Conservation (phyloP, 2,329 filamentous ascomycete species). For the Cytospora paraplurivora region DNA sequence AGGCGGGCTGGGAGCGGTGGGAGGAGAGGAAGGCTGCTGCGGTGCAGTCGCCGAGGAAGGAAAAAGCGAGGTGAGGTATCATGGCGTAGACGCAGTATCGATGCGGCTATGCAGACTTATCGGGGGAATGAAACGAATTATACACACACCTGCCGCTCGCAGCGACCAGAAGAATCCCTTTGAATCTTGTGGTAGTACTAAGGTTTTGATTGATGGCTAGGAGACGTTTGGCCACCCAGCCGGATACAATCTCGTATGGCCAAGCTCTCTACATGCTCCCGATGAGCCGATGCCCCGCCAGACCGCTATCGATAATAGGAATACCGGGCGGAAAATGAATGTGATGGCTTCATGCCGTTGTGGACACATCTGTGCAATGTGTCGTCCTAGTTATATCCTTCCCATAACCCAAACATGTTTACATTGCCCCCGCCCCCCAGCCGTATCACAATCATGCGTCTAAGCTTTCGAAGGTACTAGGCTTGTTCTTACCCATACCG, state of each 20-base stretch:
- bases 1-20: slow-evolving; percentile 95
- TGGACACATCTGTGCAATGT: slow-evolving; percentile 4
- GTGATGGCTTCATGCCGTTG: slow-evolving; percentile 16
- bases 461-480: slow-evolving; percentile 12
- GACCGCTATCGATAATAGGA: slow-evolving; percentile 7
- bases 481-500: too few species aligned
- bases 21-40: slow-evolving; percentile 53
- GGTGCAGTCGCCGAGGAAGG: slow-evolving; percentile 32
- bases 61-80: slow-evolving; percentile 36
- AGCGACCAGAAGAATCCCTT: not conserved
- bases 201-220: slow-evolving; percentile 7
- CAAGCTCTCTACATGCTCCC: slow-evolving; percentile 17
- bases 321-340: slow-evolving; percentile 15
- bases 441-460: slow-evolving; percentile 8
- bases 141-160: not conserved
- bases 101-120: too few species aligned
- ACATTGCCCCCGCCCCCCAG: not conserved
- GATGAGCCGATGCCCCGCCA: slow-evolving; percentile 3
- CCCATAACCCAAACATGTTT: not conserved
- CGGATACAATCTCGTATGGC: not conserved
- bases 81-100: not conserved
- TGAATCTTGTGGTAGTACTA: not conserved
- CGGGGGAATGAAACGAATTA: not conserved
- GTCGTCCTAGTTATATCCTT: slow-evolving; percentile 23
- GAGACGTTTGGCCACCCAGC: not conserved